Conservation (phyloP, 805 yeast genomes). For the Saccharomyces kudriavzevii region DNA sequence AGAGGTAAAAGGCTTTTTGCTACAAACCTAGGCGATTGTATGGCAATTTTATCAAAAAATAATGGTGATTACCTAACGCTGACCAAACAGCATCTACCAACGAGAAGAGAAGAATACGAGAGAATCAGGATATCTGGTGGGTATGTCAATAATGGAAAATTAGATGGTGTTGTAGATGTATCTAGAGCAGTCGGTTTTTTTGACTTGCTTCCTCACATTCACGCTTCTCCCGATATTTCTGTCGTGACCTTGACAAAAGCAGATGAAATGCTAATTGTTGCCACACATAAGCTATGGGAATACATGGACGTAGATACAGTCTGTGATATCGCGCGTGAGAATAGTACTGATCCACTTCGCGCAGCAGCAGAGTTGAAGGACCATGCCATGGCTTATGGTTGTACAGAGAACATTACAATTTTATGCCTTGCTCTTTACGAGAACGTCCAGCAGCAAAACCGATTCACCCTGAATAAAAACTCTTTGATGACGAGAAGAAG, state of each 20-base stretch:
- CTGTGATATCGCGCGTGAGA: constrained; percentile 81
- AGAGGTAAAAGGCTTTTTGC: constrained; percentile 62
- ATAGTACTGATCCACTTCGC: constrained; percentile 71
- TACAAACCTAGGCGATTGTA: constrained; percentile 88
- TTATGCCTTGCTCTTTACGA: constrained; percentile 68
- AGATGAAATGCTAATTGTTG: constrained; percentile 82
- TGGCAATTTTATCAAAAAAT: constrained; percentile 66
- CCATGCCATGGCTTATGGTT: constrained; percentile 89
- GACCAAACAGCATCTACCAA: constrained; percentile 78
- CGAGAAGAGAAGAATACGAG: constrained; percentile 67
- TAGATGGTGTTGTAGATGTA: constrained; percentile 74
- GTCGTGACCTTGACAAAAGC: constrained; percentile 51
- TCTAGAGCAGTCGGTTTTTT: constrained; percentile 91
- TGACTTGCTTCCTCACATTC: constrained; percentile 77
- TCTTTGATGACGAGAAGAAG: constrained; percentile 42
- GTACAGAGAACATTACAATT: constrained; percentile 68
- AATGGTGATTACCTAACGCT: constrained; percentile 74
- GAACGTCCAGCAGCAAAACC: constrained; percentile 29
- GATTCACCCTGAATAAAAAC: constrained; percentile 31
- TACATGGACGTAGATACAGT: constrained; percentile 74
- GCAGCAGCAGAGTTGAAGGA: constrained; percentile 93
- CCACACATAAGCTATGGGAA: constrained; percentile 81
- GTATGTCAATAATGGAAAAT: constrained; percentile 73
- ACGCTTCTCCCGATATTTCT: constrained; percentile 76
- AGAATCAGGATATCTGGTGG: constrained; percentile 90